Evolutionary conservation across 2,329 filamentous ascomycete genomes (phyloP), one percentile per base, ranked within the genome.

Genomic region (Colletotrichum sp.): DNA sequence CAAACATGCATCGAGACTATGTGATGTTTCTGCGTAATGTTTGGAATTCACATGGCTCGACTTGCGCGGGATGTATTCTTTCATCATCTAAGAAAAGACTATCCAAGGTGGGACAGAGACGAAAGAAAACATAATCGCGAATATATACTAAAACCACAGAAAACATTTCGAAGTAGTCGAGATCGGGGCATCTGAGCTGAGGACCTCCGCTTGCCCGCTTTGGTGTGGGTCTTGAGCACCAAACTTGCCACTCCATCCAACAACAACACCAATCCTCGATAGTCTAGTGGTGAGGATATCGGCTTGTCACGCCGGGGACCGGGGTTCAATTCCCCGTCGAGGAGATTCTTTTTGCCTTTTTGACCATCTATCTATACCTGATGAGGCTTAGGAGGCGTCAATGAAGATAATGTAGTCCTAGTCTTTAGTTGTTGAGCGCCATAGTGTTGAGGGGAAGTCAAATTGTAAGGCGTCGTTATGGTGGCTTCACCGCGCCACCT

Each of bases 311-410:
- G 72, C 72, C 39, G 68, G 72, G 68, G 72, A 75, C 72, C 72
- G 72, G 72, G 72, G 72, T 75, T 75, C 68, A 75, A 75, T 75
- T 75, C 72, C 72, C 72, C 72, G 72, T 75, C 72, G 72, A 75
- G 72, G 72, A 75, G 72, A 12, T 28, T 6, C 5, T 66, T 66
- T 65, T 65, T 39, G 34, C 15, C 3, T 13, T 25, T 68, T 15
- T 18, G 6, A 4, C 4, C 16, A 4, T 2, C 2, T 25, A 5
- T 9, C 2, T 1, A 9, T 61, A 22, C 43, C 6, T 10, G 9
- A 48, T 13, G 43, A 22, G n/a, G n/a, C 9, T n/a, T 3, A 48
- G n/a, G 13, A 48, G 43, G 43, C 43, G 43, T 48, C n/a, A 48
- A 22, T 48, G 43, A 48, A 22, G 43, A 48, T 48, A 1, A 48